Evolutionary conservation across 2,329 filamentous ascomycete genomes (phyloP).

Genomic region (Neocatenulostroma microsporum): DNA sequence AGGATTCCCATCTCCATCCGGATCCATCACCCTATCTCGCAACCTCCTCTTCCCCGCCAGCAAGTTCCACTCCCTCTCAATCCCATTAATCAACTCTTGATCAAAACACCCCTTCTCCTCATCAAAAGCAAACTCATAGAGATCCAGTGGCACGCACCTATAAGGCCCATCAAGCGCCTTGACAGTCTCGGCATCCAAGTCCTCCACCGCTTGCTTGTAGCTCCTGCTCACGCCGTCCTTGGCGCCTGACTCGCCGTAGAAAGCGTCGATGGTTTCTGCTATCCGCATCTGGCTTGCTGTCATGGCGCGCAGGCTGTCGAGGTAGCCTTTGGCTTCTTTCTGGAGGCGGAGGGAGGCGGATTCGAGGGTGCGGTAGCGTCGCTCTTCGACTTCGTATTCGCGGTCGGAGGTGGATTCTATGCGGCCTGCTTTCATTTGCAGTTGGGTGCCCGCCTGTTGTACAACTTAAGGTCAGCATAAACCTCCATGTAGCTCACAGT

Average conservation of each 20-base stretch:
- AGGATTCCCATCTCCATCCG: slow-evolving; percentile 2
- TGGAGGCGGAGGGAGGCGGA: slow-evolving; percentile 84
- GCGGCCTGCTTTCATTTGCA: slow-evolving; percentile 99
- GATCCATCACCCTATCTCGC: too few relatives aligned
- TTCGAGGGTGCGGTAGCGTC: slow-evolving; percentile 96
- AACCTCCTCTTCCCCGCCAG: slow-evolving; percentile 3
- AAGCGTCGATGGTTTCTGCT: slow-evolving; percentile 97
- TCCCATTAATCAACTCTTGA: slow-evolving; percentile 13
- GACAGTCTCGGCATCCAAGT: slow-evolving; percentile 95
- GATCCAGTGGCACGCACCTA: slow-evolving; percentile 45
- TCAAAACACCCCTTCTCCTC: slow-evolving; percentile 9
- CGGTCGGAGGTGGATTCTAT: slow-evolving; percentile 98
- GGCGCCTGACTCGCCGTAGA: slow-evolving; percentile 93
- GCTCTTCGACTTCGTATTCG: slow-evolving; percentile 90
- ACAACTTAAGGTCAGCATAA: too few relatives aligned
- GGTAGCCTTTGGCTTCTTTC: slow-evolving; percentile 95
- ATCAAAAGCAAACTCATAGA: slow-evolving; percentile 12
- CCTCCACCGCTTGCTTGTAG: slow-evolving; percentile 97
- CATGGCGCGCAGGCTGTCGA: slow-evolving; percentile 96
- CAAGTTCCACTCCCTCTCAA: slow-evolving; percentile 23
- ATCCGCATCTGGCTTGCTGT: slow-evolving; percentile 99
- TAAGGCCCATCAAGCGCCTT: slow-evolving; percentile 97
- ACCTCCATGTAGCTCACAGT: too few relatives aligned
- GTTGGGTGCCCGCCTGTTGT: slow-evolving; percentile 98
- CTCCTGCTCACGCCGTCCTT: slow-evolving; percentile 91